Evolutionary conservation across 345 rosid species (phyloP).

Genomic region (Ceriops zippeliana): DNA sequence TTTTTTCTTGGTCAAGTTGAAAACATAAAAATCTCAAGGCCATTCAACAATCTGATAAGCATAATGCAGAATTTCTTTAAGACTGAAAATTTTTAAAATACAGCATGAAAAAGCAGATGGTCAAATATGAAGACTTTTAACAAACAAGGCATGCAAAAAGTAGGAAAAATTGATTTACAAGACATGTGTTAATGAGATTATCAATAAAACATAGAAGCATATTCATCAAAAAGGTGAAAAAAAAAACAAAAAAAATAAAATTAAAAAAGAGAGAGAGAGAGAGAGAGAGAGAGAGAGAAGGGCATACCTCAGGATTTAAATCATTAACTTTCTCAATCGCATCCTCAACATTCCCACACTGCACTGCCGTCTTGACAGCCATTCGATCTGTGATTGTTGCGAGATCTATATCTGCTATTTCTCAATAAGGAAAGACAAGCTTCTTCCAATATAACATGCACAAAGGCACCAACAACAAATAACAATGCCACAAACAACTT

Average conservation of each 20-base stretch:
- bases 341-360: slow-evolving; percentile 91
- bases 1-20: background rate
- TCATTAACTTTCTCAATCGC: slow-evolving; percentile 96
- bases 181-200: background rate
- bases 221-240: background rate
- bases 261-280: background rate
- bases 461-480: slow-evolving; percentile 1
- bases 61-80: background rate
- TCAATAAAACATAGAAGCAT: background rate
- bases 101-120: background rate
- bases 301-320: slow-evolving; percentile 80
- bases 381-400: slow-evolving; percentile 85
- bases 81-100: background rate
- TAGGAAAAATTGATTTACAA: background rate
- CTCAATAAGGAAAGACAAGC: slow-evolving; percentile 42
- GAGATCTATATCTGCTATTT: slow-evolving; percentile 92
- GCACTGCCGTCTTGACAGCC: slow-evolving; percentile 98
- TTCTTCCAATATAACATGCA: background rate
- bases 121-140: background rate
- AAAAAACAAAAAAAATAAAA: background rate
- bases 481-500: background rate
- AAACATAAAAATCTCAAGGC: background rate
- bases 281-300: too few species aligned
- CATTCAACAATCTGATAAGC: background rate
- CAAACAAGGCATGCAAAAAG: background rate